Conservation (phyloP, 306 rosid genomes). For the Cucurbita ficifolia region DNA sequence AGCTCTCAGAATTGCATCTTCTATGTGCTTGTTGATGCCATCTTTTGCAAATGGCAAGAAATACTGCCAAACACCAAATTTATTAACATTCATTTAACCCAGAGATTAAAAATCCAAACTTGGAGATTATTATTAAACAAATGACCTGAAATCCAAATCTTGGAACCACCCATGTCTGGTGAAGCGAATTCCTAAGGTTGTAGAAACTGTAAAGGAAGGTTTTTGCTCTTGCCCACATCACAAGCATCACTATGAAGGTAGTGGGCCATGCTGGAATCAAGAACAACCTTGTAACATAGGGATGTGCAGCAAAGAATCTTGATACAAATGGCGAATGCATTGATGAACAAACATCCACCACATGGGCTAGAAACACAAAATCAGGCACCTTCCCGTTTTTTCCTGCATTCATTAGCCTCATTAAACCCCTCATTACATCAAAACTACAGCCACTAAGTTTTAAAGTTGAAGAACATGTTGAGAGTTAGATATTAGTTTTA, state of each 20-base stretch:
- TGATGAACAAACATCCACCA: slow-evolving; percentile 57
- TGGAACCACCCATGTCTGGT: slow-evolving; percentile 92
- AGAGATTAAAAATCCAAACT: not conserved
- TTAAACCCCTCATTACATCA: not conserved
- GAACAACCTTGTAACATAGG: slow-evolving; percentile 33
- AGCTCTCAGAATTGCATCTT: slow-evolving; percentile 71
- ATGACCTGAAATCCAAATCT: slow-evolving; percentile 75
- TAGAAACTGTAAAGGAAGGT: slow-evolving; percentile 47
- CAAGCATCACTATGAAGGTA: slow-evolving; percentile 24
- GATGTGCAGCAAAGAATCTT: slow-evolving; percentile 41
- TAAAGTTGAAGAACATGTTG: too few relatives aligned
- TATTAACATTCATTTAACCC: not conserved
- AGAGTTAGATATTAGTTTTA: too few relatives aligned
- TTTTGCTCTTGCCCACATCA: slow-evolving; percentile 75
- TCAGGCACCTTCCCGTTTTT: slow-evolving; percentile 35
- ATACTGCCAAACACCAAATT: slow-evolving; percentile 30
- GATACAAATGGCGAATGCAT: slow-evolving; percentile 45
- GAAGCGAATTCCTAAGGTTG: slow-evolving; percentile 44
- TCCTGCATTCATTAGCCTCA: slow-evolving; percentile 25
- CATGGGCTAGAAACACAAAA: slow-evolving; percentile 83
- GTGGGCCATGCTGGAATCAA: slow-evolving; percentile 21
- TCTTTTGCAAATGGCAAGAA: slow-evolving; percentile 82
- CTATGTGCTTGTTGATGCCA: slow-evolving; percentile 83
- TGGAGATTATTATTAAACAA: not conserved
- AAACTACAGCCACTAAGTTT: not conserved